Evolutionary conservation across 805 yeast species (phyloP).

Genomic region (Metschnikowia lochheadii): DNA sequence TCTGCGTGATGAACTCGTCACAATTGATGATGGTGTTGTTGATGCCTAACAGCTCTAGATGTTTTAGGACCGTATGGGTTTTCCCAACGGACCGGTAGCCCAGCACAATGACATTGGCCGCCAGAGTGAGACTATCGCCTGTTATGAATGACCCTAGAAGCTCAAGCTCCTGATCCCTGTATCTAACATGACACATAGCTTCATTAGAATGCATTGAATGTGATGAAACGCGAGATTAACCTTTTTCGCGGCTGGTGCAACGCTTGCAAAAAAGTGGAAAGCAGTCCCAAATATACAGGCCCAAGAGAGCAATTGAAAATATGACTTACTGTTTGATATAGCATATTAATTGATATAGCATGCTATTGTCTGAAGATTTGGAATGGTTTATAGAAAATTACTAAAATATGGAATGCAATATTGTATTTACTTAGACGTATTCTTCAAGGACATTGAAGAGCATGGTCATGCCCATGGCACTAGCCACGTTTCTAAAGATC

Average conservation of each 20-base stretch:
- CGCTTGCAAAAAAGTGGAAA: neutral
- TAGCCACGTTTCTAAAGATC: constrained; percentile 57
- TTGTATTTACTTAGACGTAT: constrained; percentile 4
- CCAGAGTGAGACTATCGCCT: constrained; percentile 23
- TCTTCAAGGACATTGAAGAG: constrained; percentile 38
- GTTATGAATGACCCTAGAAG: constrained; percentile 34
- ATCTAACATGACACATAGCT: neutral
- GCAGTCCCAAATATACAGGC: too few species aligned
- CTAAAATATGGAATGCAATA: neutral
- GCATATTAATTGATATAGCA: too few species aligned
- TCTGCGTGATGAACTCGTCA: constrained; percentile 42
- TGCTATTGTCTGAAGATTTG: too few species aligned
- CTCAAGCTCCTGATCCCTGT: constrained; percentile 31
- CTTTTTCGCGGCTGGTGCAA: neutral
- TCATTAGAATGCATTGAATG: neutral
- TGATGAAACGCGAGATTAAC: neutral
- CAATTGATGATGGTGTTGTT: constrained; percentile 35
- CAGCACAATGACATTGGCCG: constrained; percentile 40
- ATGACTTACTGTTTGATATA: too few species aligned
- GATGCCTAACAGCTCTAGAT: constrained; percentile 26
- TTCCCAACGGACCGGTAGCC: constrained; percentile 51
- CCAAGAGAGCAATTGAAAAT: too few species aligned
- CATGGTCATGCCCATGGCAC: constrained; percentile 56
- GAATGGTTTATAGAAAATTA: neutral
- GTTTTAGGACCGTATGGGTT: constrained; percentile 33